Conservation (phyloP, 108 stramenopile genomes). For the Nitzschia palea region DNA sequence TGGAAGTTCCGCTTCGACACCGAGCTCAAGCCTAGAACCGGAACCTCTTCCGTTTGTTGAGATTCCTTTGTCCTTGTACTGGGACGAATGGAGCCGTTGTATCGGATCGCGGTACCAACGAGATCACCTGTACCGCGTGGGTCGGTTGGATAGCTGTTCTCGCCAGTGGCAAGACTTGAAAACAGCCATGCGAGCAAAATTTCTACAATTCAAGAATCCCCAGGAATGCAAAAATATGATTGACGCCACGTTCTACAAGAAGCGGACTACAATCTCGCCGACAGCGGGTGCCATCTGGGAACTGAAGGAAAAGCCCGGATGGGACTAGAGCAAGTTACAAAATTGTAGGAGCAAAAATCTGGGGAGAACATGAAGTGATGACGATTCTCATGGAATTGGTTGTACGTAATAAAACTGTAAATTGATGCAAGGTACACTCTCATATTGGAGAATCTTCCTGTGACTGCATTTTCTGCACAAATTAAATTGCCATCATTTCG, state of each 20-base stretch:
- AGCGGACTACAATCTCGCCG: conserved; percentile 61
- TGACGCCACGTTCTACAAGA: conserved; percentile 58
- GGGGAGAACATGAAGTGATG: too few species aligned
- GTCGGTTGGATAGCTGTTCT: conserved; percentile 67
- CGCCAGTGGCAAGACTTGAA: conserved; percentile 75
- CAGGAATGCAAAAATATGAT: conserved; percentile 52
- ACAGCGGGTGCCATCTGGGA: conserved; percentile 88
- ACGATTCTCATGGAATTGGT: too few species aligned
- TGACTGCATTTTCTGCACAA: too few species aligned
- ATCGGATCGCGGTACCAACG: conserved; percentile 66
- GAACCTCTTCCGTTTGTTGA: background rate
- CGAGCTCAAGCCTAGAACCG: too few species aligned
- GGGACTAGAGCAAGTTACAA: conserved; percentile 30
- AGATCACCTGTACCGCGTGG: conserved; percentile 75
- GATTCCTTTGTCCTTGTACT: conserved; percentile 30
- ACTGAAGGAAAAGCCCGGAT: conserved; percentile 75
- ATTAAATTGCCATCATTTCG: too few species aligned
- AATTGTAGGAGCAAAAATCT: background rate
- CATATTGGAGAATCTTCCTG: too few species aligned
- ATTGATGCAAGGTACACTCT: too few species aligned
- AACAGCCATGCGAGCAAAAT: conserved; percentile 60
- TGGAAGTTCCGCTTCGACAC: too few species aligned
- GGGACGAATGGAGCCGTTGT: conserved; percentile 82
- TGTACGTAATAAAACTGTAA: too few species aligned
- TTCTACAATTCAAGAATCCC: conserved; percentile 35